These are phyloP conservation scores for Ramaria rubella DNA, from an alignment of 768 basidiomycete genomes.

Conservation along the genomic window DNA sequence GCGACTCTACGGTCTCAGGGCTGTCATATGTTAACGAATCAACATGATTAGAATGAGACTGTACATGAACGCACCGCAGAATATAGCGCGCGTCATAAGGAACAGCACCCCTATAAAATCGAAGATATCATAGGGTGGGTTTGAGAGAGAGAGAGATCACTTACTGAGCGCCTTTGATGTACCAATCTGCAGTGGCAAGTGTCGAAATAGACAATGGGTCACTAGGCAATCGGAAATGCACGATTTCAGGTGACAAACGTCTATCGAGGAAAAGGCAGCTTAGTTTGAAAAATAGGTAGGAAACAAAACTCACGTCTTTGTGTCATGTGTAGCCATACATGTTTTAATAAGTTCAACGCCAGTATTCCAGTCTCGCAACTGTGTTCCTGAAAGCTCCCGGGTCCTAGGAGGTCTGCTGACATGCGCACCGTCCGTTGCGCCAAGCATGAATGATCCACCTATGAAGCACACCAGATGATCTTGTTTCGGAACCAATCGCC, in stretches of 20 bases:
- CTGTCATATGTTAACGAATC: slow-evolving; percentile 29
- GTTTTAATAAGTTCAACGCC: slow-evolving; percentile 80
- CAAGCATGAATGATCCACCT: slow-evolving; percentile 86
- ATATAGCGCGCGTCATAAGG: slow-evolving; percentile 89
- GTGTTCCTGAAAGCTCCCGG: slow-evolving; percentile 53
- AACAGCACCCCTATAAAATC: slow-evolving; percentile 15
- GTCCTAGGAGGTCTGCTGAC: slow-evolving; percentile 64
- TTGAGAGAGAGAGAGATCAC: neutral
- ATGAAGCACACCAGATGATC: slow-evolving; percentile 96
- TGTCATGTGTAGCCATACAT: slow-evolving; percentile 82
- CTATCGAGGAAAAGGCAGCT: slow-evolving; percentile 30
- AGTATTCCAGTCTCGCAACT: slow-evolving; percentile 72
- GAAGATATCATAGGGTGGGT: neutral
- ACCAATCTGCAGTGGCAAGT: slow-evolving; percentile 67
- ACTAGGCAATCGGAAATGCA: slow-evolving; percentile 65
- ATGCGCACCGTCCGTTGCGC: slow-evolving; percentile 64
- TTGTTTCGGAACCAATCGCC: slow-evolving; percentile 80
- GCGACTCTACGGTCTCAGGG: slow-evolving; percentile 91
- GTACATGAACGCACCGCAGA: slow-evolving; percentile 50
- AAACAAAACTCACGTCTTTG: slow-evolving; percentile 50
- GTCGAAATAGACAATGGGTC: slow-evolving; percentile 44
- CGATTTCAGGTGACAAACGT: slow-evolving; percentile 85
- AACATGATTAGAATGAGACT: neutral
- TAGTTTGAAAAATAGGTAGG: neutral
- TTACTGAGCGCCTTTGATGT: slow-evolving; percentile 64